Percentiles rank a stretch among this genome's conserved stretches.
These are phyloP conservation scores for Apostasia shenzhenica DNA, from an alignment of 106 monocot genomes.

Conservation along the genomic window DNA sequence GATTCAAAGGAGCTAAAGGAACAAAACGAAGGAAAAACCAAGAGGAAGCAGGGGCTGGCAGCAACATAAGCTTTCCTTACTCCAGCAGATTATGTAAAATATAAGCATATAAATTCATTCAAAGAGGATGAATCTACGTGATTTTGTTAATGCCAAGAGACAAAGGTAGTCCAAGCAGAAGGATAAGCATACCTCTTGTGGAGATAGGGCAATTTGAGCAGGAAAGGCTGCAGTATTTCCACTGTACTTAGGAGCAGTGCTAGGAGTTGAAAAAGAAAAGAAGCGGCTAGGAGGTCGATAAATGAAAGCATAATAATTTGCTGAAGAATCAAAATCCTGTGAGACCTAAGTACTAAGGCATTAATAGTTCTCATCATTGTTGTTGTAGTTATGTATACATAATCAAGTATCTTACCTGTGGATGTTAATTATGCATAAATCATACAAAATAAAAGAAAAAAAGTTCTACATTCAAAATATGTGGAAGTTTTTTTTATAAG, in stretches of 20 bases:
- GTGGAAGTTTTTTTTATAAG: no score
- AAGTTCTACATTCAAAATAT: no score
- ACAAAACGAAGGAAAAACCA: no score
- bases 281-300: conserved; percentile 68
- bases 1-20: no score
- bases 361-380: no score
- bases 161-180: no score
- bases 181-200: conserved; percentile 60
- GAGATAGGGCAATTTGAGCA: conserved; percentile 39
- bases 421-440: no score
- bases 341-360: neutral
- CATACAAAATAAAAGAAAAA: no score
- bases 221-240: conserved; percentile 44
- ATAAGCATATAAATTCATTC: neutral
- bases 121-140: neutral
- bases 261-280: conserved; percentile 42
- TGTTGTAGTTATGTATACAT: no score
- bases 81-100: conserved; percentile 38
- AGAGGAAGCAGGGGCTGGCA: conserved; percentile 16
- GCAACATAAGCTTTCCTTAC: conserved; percentile 38
- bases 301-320: conserved; percentile 61
- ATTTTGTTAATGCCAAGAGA: neutral
- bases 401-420: no score
- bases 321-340: conserved; percentile 64
- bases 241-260: conserved; percentile 47